phyloP scores from a whole-genome alignment of 2,329 filamentous ascomycete species.

The Verticillium alfalfae region DNA sequence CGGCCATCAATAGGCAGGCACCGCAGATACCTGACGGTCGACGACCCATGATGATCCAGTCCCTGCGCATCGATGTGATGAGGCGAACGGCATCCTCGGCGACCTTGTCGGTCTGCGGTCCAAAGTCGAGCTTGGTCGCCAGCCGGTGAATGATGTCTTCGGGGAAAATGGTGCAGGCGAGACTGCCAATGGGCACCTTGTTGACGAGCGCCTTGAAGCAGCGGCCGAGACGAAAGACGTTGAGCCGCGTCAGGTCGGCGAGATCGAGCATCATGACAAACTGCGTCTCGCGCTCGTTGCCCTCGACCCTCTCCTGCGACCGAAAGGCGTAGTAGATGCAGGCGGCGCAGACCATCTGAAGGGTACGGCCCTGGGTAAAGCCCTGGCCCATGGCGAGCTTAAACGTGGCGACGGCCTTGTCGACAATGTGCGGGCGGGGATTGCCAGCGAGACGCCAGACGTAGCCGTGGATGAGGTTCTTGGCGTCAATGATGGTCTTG shows the following conservation, averaged over 20 bases:
- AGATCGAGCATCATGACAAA: constrained; percentile 93
- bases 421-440: constrained; percentile 35
- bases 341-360: constrained; percentile 81
- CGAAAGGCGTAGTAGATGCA: constrained; percentile 87
- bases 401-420: constrained; percentile 66
- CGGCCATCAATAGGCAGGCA: constrained; percentile 88
- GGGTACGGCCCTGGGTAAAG: constrained; percentile 80
- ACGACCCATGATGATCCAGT: constrained; percentile 96
- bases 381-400: constrained; percentile 69
- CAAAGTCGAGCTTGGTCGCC: constrained; percentile 87
- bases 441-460: constrained; percentile 50
- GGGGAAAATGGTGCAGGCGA: constrained; percentile 52
- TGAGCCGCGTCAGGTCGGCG: constrained; percentile 75
- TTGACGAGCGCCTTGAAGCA: constrained; percentile 81
- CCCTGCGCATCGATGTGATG: constrained; percentile 86
- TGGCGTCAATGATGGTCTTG: constrained; percentile 53
- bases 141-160: constrained; percentile 91
- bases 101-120: constrained; percentile 72
- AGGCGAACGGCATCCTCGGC: constrained; percentile 84
- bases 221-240: constrained; percentile 87
- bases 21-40: constrained; percentile 92
- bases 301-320: constrained; percentile 30
- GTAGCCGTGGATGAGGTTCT: constrained; percentile 57
- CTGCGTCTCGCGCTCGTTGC: constrained; percentile 54
- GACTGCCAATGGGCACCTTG: constrained; percentile 50